These are phyloP conservation scores for Lichtheimia ornata DNA, from an alignment of 371 early-diverging fungal species.

Conservation along the genomic window DNA sequence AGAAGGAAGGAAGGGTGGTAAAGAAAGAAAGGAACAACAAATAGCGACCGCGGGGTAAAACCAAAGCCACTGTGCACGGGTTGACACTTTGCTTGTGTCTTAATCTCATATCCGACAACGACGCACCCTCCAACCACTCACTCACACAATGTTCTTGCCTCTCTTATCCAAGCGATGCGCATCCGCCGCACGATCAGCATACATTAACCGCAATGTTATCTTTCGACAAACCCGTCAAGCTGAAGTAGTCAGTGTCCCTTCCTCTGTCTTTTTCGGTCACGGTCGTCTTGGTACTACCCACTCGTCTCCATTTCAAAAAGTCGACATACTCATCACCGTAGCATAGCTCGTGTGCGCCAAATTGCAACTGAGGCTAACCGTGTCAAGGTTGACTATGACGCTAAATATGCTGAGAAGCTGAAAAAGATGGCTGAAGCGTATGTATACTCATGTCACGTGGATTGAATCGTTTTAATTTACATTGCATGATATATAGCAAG, in stretches of 20 bases:
- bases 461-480: neutral
- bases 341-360: slow-evolving; percentile 12
- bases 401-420: slow-evolving; percentile 76
- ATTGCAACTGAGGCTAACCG: slow-evolving; percentile 19
- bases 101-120: neutral
- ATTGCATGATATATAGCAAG: slow-evolving; percentile 19
- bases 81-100: neutral
- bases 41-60: neutral
- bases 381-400: slow-evolving; percentile 52
- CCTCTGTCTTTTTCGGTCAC: slow-evolving; percentile 7
- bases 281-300: slow-evolving; percentile 7
- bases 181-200: neutral
- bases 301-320: neutral
- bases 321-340: neutral
- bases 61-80: neutral
- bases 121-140: too few relatives aligned
- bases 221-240: slow-evolving; percentile 13
- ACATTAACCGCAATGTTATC: neutral
- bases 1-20: too few relatives aligned
- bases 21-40: slow-evolving; percentile 1
- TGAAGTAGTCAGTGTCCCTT: slow-evolving; percentile 11
- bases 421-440: slow-evolving; percentile 65
- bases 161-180: slow-evolving; percentile 10
- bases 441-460: slow-evolving; percentile 7
- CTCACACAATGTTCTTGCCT: slow-evolving; percentile 10